Conservation (phyloP, 2,329 filamentous ascomycete species). For the Ilyonectria sp. region DNA sequence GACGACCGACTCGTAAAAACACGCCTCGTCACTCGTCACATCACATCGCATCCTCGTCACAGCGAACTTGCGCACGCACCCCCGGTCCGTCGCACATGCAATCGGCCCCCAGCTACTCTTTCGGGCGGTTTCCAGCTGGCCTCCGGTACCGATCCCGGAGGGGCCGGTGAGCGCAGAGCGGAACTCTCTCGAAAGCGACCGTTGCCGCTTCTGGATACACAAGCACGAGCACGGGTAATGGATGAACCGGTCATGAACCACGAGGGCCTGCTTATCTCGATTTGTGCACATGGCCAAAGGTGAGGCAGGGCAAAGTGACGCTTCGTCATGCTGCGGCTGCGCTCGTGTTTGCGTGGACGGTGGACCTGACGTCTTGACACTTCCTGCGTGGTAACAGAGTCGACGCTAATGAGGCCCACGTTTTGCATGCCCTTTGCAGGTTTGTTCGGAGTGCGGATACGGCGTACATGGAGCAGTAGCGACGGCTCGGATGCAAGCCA, state of each 20-base stretch:
- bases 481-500: conserved; percentile 37
- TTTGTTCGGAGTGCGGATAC: background rate
- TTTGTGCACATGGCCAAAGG: background rate
- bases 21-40: conserved; percentile 39
- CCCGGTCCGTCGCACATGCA: conserved; percentile 2
- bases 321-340: conserved; percentile 8
- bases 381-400: background rate
- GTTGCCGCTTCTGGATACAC: background rate
- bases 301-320: background rate
- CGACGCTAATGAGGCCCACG: conserved; percentile 20
- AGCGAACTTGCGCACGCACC: background rate
- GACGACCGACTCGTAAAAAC: conserved; percentile 36
- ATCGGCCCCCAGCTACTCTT: background rate
- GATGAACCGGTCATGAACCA: background rate
- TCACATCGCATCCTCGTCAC: conserved; percentile 16
- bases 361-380: background rate
- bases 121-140: conserved; percentile 23
- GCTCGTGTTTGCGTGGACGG: background rate
- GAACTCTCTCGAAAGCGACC: background rate
- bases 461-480: conserved; percentile 42
- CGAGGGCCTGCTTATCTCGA: background rate
- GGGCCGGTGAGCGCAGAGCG: conserved; percentile 15
- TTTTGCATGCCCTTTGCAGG: background rate
- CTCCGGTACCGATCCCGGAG: conserved; percentile 32
- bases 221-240: background rate